Evolutionary conservation across 2,329 filamentous ascomycete genomes (phyloP).

Genomic region (Byssoonygena ceratinophila): DNA sequence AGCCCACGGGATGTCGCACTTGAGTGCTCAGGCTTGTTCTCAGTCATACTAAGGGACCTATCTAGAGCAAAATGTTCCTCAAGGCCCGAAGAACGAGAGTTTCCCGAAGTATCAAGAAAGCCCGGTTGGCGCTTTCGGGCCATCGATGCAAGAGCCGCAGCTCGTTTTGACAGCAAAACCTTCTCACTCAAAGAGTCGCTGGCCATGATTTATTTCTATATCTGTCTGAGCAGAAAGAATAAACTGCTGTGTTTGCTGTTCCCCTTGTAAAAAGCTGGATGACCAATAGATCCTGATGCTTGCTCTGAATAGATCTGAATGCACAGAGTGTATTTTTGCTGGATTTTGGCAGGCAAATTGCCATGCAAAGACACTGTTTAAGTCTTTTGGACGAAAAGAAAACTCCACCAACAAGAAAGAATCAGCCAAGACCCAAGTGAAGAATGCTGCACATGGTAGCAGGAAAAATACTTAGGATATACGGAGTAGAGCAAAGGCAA

Average conservation of each 20-base stretch:
- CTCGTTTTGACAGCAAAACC: conserved; percentile 5
- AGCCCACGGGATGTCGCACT: background rate
- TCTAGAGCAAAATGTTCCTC: background rate
- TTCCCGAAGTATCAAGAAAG: background rate
- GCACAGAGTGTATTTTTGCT: background rate
- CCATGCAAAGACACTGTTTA: background rate
- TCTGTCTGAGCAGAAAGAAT: background rate
- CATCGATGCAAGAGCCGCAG: background rate
- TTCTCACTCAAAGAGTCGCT: background rate
- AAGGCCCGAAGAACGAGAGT: background rate
- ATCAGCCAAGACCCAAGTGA: background rate
- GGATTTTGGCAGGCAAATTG: background rate
- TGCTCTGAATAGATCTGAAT: background rate
- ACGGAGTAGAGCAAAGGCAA: background rate
- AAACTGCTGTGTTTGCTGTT: background rate
- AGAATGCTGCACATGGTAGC: background rate
- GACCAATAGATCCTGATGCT: background rate
- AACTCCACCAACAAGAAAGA: background rate
- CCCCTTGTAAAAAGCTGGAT: too few species aligned
- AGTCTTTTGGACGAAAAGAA: too few species aligned
- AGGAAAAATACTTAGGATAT: too few species aligned
- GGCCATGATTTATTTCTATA: background rate
- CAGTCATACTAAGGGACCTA: background rate
- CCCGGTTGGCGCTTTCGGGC: background rate
- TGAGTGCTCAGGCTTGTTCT: background rate